Percentiles rank a stretch among this genome's conserved stretches.
Evolutionary conservation across 257 asterid genomes (phyloP).

Genomic region (Rhazya stricta): DNA sequence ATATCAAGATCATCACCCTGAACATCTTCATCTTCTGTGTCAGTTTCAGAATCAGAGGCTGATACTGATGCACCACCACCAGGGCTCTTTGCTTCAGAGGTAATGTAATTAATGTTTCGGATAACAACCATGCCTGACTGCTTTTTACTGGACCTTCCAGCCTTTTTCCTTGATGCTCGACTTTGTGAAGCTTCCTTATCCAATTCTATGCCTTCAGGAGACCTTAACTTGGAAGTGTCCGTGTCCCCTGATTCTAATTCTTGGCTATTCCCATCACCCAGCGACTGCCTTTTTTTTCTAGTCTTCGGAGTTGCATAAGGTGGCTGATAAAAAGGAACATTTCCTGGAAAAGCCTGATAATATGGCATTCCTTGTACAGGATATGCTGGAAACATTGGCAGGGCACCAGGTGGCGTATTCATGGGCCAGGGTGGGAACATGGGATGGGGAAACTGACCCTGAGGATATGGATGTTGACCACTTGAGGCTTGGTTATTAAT

Average conservation of each 20-base stretch:
- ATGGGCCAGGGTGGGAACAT: slow-evolving; percentile 78
- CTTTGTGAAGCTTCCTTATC: slow-evolving; percentile 44
- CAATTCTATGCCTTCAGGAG: slow-evolving; percentile 30
- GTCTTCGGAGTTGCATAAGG: slow-evolving; percentile 42
- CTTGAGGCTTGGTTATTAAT: slow-evolving; percentile 43
- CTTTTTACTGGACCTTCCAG: slow-evolving; percentile 35
- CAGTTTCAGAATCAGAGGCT: slow-evolving; percentile 35
- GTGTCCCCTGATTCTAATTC: slow-evolving; percentile 41
- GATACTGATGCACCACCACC: slow-evolving; percentile 27
- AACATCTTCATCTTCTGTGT: slow-evolving; percentile 36
- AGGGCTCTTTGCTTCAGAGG: slow-evolving; percentile 28
- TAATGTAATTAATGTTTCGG: slow-evolving; percentile 43
- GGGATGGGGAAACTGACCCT: slow-evolving; percentile 68
- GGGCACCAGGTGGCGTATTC: slow-evolving; percentile 57
- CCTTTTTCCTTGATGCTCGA: slow-evolving; percentile 37
- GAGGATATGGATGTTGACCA: slow-evolving; percentile 64
- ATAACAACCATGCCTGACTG: slow-evolving; percentile 40
- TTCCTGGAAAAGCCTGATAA: slow-evolving; percentile 61
- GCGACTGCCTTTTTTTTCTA: slow-evolving; percentile 42
- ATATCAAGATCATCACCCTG: slow-evolving; percentile 30
- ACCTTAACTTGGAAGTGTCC: slow-evolving; percentile 21
- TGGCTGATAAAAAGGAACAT: slow-evolving; percentile 58
- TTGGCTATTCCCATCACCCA: slow-evolving; percentile 45
- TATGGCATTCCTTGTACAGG: slow-evolving; percentile 92
- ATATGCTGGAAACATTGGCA: slow-evolving; percentile 70